These are phyloP conservation scores for Rhinocladiella similis DNA, from an alignment of 2,329 filamentous ascomycete species.

Conservation along the genomic window DNA sequence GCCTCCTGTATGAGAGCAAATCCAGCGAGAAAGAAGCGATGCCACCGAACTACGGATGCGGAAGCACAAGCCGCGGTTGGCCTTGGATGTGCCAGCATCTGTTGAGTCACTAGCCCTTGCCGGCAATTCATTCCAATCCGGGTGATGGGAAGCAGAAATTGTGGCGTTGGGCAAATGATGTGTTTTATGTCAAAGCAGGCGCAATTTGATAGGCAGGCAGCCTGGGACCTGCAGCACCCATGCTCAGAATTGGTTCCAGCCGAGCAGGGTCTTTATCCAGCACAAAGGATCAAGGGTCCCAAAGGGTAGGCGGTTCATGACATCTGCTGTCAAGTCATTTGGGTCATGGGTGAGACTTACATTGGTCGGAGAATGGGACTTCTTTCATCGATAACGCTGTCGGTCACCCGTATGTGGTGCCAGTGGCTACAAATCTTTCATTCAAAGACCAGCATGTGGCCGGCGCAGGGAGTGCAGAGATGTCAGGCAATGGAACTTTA, in stretches of 20 bases:
- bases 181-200: conserved; percentile 6
- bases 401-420: no score
- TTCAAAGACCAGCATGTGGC: no score
- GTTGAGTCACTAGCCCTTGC: no score
- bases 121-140: no score
- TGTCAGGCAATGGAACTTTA: no score
- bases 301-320: not conserved
- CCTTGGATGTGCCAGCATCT: not conserved
- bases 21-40: not conserved
- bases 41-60: not conserved
- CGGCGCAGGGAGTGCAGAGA: no score
- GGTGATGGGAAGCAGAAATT: not conserved
- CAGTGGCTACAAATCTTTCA: no score
- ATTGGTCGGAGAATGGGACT: no score
- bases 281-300: not conserved
- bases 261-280: not conserved
- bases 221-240: not conserved
- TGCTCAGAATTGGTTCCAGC: not conserved
- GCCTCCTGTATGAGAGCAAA: not conserved
- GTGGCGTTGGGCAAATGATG: not conserved
- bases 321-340: no score
- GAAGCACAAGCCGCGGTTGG: not conserved
- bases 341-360: not conserved
- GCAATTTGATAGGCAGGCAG: not conserved
- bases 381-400: no score